Conservation (phyloP, 2,329 filamentous ascomycete species). For the Scedosporium aurantiacum region DNA sequence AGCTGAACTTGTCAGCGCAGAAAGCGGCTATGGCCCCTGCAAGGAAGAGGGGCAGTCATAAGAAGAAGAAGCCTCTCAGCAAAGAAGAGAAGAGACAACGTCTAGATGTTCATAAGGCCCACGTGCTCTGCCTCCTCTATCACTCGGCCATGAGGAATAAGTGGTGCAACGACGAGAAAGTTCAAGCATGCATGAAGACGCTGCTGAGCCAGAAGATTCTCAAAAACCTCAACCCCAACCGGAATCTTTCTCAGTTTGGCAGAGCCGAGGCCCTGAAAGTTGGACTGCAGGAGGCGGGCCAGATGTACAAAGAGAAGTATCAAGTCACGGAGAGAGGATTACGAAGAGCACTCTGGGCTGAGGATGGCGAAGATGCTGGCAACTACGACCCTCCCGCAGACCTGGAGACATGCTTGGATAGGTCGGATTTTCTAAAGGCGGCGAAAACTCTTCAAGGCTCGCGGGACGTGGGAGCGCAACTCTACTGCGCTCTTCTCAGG, state of each 20-base stretch:
- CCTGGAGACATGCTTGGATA: constrained; percentile 57
- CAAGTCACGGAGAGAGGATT: constrained; percentile 61
- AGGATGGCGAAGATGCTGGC: constrained; percentile 42
- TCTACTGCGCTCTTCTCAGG: constrained; percentile 81
- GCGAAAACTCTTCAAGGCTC: constrained; percentile 66
- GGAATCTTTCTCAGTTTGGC: constrained; percentile 60
- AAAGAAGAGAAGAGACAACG: constrained; percentile 45
- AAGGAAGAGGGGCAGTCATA: constrained; percentile 17
- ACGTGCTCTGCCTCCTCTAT: constrained; percentile 71
- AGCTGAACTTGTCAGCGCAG: constrained; percentile 42
- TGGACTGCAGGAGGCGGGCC: constrained; percentile 59
- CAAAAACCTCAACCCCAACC: constrained; percentile 56
- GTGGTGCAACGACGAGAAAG: constrained; percentile 72
- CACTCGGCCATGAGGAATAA: constrained; percentile 69
- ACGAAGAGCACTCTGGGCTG: constrained; percentile 63
- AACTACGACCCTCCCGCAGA: constrained; percentile 49
- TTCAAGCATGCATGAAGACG: constrained; percentile 54
- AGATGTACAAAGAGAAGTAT: constrained; percentile 60
- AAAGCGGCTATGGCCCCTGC: constrained; percentile 20
- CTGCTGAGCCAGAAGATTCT: constrained; percentile 57
- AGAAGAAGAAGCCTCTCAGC: constrained; percentile 36
- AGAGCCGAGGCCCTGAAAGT: constrained; percentile 67
- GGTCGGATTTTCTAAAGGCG: constrained; percentile 60
- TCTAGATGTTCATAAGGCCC: constrained; percentile 72
- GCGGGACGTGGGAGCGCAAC: constrained; percentile 76